Evolutionary conservation across 2,329 filamentous ascomycete genomes (phyloP).

Genomic region (Cladophialophora bantiana): DNA sequence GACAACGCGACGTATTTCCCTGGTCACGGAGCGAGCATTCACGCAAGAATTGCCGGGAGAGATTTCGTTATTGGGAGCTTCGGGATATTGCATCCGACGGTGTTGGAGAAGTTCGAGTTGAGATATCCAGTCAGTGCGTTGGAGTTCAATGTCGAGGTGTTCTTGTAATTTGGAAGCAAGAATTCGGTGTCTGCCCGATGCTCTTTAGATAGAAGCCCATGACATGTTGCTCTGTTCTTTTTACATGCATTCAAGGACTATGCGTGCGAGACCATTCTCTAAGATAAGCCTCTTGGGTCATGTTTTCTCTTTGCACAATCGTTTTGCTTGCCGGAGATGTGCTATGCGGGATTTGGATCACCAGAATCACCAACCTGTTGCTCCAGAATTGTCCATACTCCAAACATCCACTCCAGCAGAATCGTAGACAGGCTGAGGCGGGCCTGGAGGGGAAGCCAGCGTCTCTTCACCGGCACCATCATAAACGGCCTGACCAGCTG

Average conservation of each 20-base stretch:
- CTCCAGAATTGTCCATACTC: neutral
- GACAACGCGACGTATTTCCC: slow-evolving; percentile 90
- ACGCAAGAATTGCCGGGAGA: slow-evolving; percentile 76
- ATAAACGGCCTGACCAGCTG: slow-evolving; percentile 8
- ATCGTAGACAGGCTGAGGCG: slow-evolving; percentile 6
- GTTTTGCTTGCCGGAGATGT: neutral
- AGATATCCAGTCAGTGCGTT: slow-evolving; percentile 92
- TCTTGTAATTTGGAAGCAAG: slow-evolving; percentile 65
- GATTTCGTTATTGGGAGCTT: slow-evolving; percentile 83
- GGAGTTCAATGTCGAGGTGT: slow-evolving; percentile 92
- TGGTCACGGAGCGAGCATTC: slow-evolving; percentile 86
- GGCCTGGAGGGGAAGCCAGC: neutral
- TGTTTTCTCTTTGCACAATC: slow-evolving; percentile 2
- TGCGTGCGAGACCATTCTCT: neutral
- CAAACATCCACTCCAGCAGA: slow-evolving; percentile 5
- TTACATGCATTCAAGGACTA: slow-evolving; percentile 8
- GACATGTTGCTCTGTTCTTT: slow-evolving; percentile 7
- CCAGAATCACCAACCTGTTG: slow-evolving; percentile 1
- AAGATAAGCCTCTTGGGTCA: neutral
- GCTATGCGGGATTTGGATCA: neutral
- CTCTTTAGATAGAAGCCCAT: slow-evolving; percentile 1
- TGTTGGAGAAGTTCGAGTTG: slow-evolving; percentile 91
- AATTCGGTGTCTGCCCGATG: neutral
- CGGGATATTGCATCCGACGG: slow-evolving; percentile 90
- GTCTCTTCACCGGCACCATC: slow-evolving; percentile 17